Evolutionary conservation across 495 filamentous ascomycete genomes (phyloP).

Genomic region (Annulohypoxylon nitens): DNA sequence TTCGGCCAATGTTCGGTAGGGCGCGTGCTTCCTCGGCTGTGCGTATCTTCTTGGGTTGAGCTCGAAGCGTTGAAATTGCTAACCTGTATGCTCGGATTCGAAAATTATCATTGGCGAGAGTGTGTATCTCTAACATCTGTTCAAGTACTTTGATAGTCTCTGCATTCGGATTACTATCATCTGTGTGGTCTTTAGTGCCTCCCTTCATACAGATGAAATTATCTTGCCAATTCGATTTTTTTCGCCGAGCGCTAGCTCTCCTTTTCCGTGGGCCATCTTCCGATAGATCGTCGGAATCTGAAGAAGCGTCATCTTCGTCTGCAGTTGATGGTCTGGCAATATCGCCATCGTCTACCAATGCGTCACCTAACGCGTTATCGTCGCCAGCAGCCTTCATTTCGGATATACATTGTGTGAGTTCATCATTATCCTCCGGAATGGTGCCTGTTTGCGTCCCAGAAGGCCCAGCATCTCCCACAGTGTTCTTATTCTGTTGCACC

Average conservation of each 20-base stretch:
- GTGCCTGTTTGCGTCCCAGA: background rate
- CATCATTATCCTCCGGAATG: constrained; percentile 20
- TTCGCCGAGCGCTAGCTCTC: constrained; percentile 16
- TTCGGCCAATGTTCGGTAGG: constrained; percentile 78
- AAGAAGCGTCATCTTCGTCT: constrained; percentile 21
- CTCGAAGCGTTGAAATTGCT: constrained; percentile 78
- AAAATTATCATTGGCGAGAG: constrained; percentile 81
- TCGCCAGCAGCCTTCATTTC: constrained; percentile 25
- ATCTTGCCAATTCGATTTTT: constrained; percentile 47
- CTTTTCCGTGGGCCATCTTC: constrained; percentile 41
- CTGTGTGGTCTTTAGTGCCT: constrained; percentile 51
- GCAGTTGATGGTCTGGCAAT: background rate
- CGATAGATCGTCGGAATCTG: constrained; percentile 15
- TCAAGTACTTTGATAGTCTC: constrained; percentile 83
- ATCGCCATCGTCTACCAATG: constrained; percentile 12
- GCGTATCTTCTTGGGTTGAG: constrained; percentile 73
- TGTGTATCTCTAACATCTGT: constrained; percentile 87
- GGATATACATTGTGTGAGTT: constrained; percentile 42
- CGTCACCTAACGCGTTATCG: background rate
- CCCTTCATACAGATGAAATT: constrained; percentile 61
- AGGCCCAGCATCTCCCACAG: background rate
- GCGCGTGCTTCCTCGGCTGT: constrained; percentile 75
- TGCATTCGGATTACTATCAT: constrained; percentile 69
- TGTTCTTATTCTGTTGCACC: background rate
- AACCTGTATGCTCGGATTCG: constrained; percentile 82